Evolutionary conservation across 441 rosid genomes (phyloP), one percentile per base, ranked within the genome.

Genomic region (Pelargonium fulgidum): DNA sequence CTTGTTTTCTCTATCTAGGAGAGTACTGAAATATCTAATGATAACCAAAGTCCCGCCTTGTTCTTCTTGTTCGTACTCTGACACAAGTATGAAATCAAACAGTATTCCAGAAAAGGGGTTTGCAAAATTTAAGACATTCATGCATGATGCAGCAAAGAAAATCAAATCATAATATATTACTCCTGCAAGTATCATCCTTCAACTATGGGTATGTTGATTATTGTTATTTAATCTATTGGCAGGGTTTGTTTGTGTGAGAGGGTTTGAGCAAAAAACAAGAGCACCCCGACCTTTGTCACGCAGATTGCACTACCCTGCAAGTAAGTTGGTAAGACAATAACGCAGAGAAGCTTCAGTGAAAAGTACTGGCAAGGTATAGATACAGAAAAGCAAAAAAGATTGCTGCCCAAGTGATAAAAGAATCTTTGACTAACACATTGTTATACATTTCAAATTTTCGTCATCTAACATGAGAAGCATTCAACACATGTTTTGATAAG

Each of bases 211-310:
- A 41, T 1, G 54, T 17, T 65, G 41, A 26, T 62, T 11, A n/a
- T n/a, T n/a, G n/a, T n/a, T n/a, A n/a, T 14, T 69, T 74, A 68
- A 29, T 50, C 67, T 59, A 44, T 75, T 61, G 78, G 85, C 86
- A 94, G 98, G 98, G 68, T 95, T 90, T 76, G 93, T 95, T 68
- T 95, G 99, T 69, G 96, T 95, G 48, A 86, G 98, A 65, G 98
- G 97, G 29, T 95, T 95, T 71, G 96, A 95, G 47, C 89, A 76
- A 47, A 80, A 81, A 72, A 68, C 82, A 68, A 72, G 90, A 75
- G 96, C 98, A 65, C 97, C 98, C 7, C 84, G 89, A n/a, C 99
- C 99, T 17, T 85, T 92, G 41, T 71, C 71, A 63, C 86, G 85
- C 68, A 86, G 99, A 75, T 75, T 95, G 79, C 99, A 95, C 79